Base-by-base conservation (phyloP, 2,329 filamentous ascomycete species). In the Fusarium sp. region DNA sequence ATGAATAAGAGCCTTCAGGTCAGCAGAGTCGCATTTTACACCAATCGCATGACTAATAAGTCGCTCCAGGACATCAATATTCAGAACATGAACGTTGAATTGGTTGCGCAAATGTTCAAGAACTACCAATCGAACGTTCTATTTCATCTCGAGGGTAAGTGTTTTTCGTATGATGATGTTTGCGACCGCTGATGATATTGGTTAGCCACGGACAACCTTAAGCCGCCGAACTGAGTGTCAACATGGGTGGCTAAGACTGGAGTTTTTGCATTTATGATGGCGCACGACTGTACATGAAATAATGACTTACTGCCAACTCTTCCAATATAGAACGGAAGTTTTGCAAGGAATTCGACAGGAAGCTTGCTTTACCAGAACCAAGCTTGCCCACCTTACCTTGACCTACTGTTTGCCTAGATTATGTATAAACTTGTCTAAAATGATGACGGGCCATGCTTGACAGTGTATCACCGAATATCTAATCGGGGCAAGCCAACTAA, bases 51-150 rank as follows among this genome's bases (percentile, higher is more conserved):
- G 13, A n/a, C 60, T 69, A 28, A 70, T 46, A 67, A 69, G 40
- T 19, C 19, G 23, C 12, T 4, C 6, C 77, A 97, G 93, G 96
- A 98, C 76, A 98, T 98, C 87, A 98, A 98, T 80, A 92, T 98
- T 63, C 94, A 97, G 79, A 99, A 98, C 82, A 98, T 98, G 95
- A 97, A 99, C 80, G 94, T 98, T 40, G 96, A 98, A 84, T 88
- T 98, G 6, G 96, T 98, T 9, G 95, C 96, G 2, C 96, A 98
- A 81, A 99, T 99, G 96, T 99, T 98, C 87, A 98, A 98, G 86
- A 99, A 98, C 84, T 99, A 99, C 82, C 95, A 98, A 82, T 97
- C 95, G 16, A 99, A 98, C 78, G 96, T 98, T 19, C 86, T 98
- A 10, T 98, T 99, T 82, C 96, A 99, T 79, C 88, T 99, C 10